These are phyloP conservation scores for Rosa lucieae DNA, from an alignment of 306 rosid species.

Conservation along the genomic window DNA sequence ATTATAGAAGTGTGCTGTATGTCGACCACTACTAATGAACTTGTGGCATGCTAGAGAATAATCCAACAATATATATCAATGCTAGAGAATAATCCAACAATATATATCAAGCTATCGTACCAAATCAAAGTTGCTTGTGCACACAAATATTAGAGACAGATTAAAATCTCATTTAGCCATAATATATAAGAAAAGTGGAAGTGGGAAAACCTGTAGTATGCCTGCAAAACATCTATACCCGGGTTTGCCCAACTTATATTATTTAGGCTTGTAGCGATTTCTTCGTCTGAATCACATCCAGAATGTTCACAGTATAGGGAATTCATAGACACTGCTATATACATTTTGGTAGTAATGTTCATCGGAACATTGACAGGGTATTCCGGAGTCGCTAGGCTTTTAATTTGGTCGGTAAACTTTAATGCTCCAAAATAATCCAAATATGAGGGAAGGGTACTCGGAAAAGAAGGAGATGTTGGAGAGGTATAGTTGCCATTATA, in stretches of 20 bases:
- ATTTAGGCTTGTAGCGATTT: background rate
- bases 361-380: background rate
- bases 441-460: conserved; percentile 10
- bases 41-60: too few relatives aligned
- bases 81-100: too few relatives aligned
- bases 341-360: background rate
- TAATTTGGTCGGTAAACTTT: conserved; percentile 10
- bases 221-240: background rate
- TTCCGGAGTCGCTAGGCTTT: conserved; percentile 9
- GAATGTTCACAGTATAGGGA: background rate
- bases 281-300: background rate
- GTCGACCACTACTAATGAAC: too few relatives aligned
- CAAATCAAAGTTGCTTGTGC: too few relatives aligned
- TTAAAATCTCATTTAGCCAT: too few relatives aligned
- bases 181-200: background rate
- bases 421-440: background rate
- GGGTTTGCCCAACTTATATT: background rate
- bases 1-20: too few relatives aligned
- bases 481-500: background rate
- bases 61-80: too few relatives aligned
- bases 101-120: too few relatives aligned
- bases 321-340: background rate
- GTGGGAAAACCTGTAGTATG: background rate
- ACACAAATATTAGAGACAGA: too few relatives aligned
- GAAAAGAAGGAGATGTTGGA: background rate